A percentile compares a stretch with the other conserved stretches of the same genome.
Evolutionary conservation across 176 grass and related monocot genomes (phyloP).

Genomic region (Thinopyrum elongatum): DNA sequence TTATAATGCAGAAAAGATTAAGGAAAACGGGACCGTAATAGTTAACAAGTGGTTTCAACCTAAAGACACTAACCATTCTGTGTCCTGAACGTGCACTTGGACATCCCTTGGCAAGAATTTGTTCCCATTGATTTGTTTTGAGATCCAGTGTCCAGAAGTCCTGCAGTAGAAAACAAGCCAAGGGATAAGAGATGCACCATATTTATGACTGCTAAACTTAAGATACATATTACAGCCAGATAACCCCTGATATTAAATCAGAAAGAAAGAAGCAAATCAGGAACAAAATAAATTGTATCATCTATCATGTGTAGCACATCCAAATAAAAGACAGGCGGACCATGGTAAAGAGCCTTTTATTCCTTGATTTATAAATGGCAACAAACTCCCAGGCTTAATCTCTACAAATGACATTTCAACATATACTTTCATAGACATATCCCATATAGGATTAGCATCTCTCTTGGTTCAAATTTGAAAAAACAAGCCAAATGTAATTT

Average conservation of each 20-base stretch:
- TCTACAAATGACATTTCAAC: neutral
- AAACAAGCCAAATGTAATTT: neutral
- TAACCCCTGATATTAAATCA: neutral
- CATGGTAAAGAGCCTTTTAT: neutral
- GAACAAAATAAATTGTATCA: neutral
- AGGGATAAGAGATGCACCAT: constrained; percentile 7
- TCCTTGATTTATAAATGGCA: constrained; percentile 8
- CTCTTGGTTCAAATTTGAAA: constrained; percentile 26
- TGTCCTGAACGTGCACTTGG: constrained; percentile 98
- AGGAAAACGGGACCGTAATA: neutral
- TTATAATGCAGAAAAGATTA: constrained; percentile 13
- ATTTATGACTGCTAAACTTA: constrained; percentile 11
- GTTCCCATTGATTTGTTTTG: constrained; percentile 99
- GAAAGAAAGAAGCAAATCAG: constrained; percentile 10
- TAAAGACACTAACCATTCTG: constrained; percentile 63
- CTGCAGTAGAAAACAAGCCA: constrained; percentile 41
- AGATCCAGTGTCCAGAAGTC: constrained; percentile 92
- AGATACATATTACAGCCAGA: neutral
- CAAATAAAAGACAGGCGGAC: neutral
- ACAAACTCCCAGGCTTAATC: neutral
- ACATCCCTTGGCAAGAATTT: constrained; percentile 85
- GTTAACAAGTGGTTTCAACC: constrained; percentile 12
- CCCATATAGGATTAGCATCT: neutral
- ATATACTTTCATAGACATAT: constrained; percentile 7
- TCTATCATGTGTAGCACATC: neutral